These are phyloP conservation scores for Sporothrix curviconia DNA, from an alignment of 2,329 filamentous ascomycete genomes.

Conservation along the genomic window DNA sequence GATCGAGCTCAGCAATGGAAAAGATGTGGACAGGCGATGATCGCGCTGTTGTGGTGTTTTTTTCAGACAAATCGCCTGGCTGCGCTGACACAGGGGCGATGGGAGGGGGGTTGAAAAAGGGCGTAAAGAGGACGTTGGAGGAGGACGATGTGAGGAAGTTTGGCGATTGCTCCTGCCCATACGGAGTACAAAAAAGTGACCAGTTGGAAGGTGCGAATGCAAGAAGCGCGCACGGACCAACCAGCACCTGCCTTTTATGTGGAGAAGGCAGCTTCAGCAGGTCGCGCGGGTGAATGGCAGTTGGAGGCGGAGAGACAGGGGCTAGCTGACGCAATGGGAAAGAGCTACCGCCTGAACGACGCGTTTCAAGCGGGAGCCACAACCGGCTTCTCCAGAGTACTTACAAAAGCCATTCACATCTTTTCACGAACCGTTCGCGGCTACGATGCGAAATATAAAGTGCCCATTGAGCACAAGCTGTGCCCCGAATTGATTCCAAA, in stretches of 20 bases:
- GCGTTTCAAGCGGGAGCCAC: background rate
- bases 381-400: background rate
- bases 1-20: too few relatives aligned
- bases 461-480: background rate
- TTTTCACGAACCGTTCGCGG: too few relatives aligned
- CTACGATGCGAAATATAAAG: too few relatives aligned
- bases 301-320: constrained; percentile 2
- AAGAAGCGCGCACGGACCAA: constrained; percentile 10
- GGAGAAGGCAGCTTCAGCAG: too few relatives aligned
- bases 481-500: constrained; percentile 1
- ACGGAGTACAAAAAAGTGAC: background rate
- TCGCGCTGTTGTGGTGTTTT: background rate
- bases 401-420: background rate
- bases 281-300: too few relatives aligned
- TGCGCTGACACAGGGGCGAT: background rate
- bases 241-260: background rate
- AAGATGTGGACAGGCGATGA: background rate
- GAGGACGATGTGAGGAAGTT: background rate
- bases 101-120: background rate
- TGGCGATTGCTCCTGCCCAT: background rate
- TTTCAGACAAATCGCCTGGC: too few relatives aligned
- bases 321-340: background rate
- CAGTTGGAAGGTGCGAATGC: background rate
- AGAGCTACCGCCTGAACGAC: background rate
- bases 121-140: background rate